Conservation (phyloP, 2,329 filamentous ascomycete genomes). For the Diaporthe sp. region DNA sequence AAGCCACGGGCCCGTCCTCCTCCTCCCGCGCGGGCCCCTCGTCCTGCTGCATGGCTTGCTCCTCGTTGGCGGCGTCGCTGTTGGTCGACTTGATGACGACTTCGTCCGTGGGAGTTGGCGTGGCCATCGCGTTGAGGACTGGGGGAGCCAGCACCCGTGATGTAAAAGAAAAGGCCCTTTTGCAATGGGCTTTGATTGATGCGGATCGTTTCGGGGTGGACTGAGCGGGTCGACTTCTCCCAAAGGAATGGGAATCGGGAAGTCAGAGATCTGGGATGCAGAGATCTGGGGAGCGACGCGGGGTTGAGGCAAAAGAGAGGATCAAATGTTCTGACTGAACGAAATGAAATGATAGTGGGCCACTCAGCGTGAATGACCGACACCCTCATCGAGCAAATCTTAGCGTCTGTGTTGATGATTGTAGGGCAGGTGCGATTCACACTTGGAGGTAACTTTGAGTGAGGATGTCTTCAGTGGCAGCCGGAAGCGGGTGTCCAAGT, state of each 20-base stretch:
- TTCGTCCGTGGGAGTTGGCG: background rate
- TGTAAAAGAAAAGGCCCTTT: background rate
- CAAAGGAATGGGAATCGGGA: background rate
- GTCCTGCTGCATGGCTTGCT: background rate
- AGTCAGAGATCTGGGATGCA: background rate
- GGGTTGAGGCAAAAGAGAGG: background rate
- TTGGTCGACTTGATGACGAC: background rate
- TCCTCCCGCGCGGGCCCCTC: background rate
- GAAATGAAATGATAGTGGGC: too few relatives aligned
- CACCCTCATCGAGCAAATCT: background rate
- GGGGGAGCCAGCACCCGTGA: background rate
- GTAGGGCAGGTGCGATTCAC: background rate
- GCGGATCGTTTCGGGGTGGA: background rate
- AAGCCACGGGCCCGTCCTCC: background rate
- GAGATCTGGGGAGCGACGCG: background rate
- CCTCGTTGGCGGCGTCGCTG: background rate
- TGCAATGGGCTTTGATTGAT: background rate
- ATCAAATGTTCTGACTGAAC: background rate
- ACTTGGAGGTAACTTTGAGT: fast-evolving
- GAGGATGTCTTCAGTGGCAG: too few relatives aligned
- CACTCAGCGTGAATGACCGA: background rate
- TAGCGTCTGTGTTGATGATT: background rate
- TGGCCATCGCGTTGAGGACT: background rate
- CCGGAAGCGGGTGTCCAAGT: background rate
- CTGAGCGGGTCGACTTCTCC: too few relatives aligned